Percentiles rank a stretch among this genome's conserved stretches.
Conservation (phyloP, 2,329 filamentous ascomycete genomes). For the Verticillium nubilum region DNA sequence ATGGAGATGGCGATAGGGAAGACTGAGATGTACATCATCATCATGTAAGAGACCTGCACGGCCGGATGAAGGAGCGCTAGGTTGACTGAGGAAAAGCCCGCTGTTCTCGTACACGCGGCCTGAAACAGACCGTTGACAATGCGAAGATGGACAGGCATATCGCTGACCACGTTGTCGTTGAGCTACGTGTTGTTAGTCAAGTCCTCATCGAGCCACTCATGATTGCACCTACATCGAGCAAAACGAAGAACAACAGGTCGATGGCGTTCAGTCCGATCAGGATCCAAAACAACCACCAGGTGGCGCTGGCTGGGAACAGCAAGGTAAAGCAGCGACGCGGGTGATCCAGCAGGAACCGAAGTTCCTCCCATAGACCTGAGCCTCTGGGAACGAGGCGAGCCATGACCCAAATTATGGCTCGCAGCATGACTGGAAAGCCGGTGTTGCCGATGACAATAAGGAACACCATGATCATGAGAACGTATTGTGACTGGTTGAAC, state of each 20-base stretch:
- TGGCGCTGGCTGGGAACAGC: constrained; percentile 82
- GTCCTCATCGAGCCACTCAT: neutral
- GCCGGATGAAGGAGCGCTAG: constrained; percentile 77
- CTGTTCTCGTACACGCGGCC: constrained; percentile 82
- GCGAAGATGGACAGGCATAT: constrained; percentile 65
- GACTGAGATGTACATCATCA: constrained; percentile 99
- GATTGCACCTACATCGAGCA: constrained; percentile 68
- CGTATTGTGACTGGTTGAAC: constrained; percentile 72
- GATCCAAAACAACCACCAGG: constrained; percentile 93
- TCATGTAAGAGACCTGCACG: constrained; percentile 87
- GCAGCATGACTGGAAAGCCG: constrained; percentile 89
- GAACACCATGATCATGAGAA: constrained; percentile 73
- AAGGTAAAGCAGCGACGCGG: constrained; percentile 94
- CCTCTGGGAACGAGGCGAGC: constrained; percentile 60
- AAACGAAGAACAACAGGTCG: constrained; percentile 85
- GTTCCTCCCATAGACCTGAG: constrained; percentile 79
- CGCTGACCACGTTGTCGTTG: constrained; percentile 62
- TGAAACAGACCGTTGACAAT: constrained; percentile 88
- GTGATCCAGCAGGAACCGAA: constrained; percentile 87
- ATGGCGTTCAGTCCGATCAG: constrained; percentile 75
- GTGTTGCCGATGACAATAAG: constrained; percentile 94
- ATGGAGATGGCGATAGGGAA: constrained; percentile 96
- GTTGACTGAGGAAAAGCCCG: constrained; percentile 80
- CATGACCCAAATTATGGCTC: constrained; percentile 82
- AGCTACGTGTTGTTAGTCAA: constrained; percentile 43